These are phyloP conservation scores for Solanum neorickii DNA, from an alignment of 257 asterid species.

Conservation along the genomic window DNA sequence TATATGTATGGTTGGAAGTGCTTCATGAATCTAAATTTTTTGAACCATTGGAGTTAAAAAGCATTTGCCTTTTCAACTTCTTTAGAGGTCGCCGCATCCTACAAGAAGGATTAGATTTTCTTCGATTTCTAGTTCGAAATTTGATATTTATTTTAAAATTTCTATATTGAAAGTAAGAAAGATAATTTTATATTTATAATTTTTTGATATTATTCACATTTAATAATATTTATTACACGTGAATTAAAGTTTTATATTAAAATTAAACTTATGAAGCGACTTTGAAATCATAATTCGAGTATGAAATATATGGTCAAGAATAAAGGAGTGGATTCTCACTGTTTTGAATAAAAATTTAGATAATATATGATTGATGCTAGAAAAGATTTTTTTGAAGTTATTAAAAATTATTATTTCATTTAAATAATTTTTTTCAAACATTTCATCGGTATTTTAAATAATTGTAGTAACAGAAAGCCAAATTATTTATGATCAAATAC, in stretches of 20 bases:
- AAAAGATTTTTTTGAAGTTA: no score
- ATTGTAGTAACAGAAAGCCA: no score
- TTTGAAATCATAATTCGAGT: rapidly evolving
- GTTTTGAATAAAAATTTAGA: no score
- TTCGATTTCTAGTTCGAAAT: background rate
- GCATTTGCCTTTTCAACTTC: background rate
- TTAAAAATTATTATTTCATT: no score
- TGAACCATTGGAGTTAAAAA: background rate
- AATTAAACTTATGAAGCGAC: rapidly evolving
- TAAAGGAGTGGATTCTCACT: background rate
- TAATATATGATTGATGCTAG: no score
- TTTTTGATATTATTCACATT: no score
- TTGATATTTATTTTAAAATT: rapidly evolving
- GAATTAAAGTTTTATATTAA: no score
- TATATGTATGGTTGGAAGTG: background rate
- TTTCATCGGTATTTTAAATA: no score
- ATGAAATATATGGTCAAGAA: no score
- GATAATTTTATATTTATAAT: background rate
- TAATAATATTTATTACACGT: background rate
- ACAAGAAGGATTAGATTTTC: background rate
- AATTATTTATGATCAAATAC: no score
- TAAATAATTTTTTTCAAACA: no score
- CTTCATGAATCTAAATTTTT: background rate
- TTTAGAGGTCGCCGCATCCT: background rate
- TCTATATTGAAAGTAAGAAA: background rate